These are phyloP conservation scores for Nakazawaea sp. DNA, from an alignment of 805 yeast species.

Conservation along the genomic window DNA sequence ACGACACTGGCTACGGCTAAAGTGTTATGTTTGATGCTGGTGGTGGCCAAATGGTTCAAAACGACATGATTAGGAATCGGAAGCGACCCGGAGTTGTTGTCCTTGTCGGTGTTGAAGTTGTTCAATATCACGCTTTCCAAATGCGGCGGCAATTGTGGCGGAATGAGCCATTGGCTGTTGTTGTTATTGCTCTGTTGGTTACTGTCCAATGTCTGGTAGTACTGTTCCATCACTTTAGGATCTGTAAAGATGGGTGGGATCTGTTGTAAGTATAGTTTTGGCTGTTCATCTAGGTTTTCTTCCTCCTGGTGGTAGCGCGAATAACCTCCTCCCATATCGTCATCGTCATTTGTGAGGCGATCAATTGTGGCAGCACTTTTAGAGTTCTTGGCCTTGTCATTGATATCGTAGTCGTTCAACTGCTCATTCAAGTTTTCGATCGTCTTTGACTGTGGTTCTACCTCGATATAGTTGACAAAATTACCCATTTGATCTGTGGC, in stretches of 20 bases:
- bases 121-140: constrained; percentile 89
- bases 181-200: constrained; percentile 52
- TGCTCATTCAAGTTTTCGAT: constrained; percentile 16
- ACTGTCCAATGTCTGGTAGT: constrained; percentile 68
- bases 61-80: constrained; percentile 96
- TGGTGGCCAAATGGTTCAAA: constrained; percentile 89
- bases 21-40: constrained; percentile 89
- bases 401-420: constrained; percentile 10
- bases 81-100: constrained; percentile 81
- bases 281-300: constrained; percentile 17
- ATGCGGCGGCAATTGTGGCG: constrained; percentile 97
- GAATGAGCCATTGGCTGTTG: constrained; percentile 61
- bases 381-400: constrained; percentile 16
- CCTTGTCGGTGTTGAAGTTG: constrained; percentile 57
- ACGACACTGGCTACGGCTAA: constrained; percentile 90
- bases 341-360: constrained; percentile 60
- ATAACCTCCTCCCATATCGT: constrained; percentile 80
- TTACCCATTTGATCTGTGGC: constrained; percentile 98
- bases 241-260: constrained; percentile 83
- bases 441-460: constrained; percentile 23
- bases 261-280: constrained; percentile 50
- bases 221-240: constrained; percentile 83
- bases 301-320: constrained; percentile 67
- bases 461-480: constrained; percentile 86
- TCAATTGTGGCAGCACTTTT: constrained; percentile 36